phyloP scores from a whole-genome alignment of 2,329 filamentous ascomycete genomes.

The Cercospora sp. region DNA sequence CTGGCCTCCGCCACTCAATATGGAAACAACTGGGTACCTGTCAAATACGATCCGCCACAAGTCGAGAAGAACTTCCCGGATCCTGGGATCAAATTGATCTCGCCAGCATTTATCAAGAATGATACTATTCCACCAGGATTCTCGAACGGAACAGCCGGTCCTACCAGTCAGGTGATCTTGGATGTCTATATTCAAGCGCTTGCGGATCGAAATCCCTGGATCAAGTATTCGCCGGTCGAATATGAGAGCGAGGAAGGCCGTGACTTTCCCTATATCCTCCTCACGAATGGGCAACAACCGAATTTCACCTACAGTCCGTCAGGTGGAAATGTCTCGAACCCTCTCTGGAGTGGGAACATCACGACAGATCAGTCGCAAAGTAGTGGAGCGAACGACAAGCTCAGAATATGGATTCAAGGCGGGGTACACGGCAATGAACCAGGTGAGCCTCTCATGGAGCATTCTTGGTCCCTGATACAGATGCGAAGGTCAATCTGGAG shows the following conservation, averaged over 20 bases:
- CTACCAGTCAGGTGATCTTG: conserved; percentile 34
- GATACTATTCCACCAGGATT: conserved; percentile 36
- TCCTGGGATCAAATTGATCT: conserved; percentile 36
- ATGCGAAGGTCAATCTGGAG: background rate
- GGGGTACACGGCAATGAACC: conserved; percentile 43
- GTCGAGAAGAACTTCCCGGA: conserved; percentile 40
- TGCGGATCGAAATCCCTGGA: conserved; percentile 39
- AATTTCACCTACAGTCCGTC: conserved; percentile 2
- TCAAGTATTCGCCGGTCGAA: conserved; percentile 32
- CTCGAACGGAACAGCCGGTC: conserved; percentile 37
- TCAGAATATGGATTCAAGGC: conserved; percentile 42
- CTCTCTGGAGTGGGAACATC: background rate
- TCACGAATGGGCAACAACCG: conserved; percentile 18
- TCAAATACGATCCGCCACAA: conserved; percentile 36
- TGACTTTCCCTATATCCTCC: conserved; percentile 37
- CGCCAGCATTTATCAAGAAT: conserved; percentile 37
- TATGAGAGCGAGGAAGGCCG: conserved; percentile 40
- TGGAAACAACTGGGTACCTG: conserved; percentile 37
- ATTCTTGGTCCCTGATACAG: background rate
- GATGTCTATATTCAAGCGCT: conserved; percentile 35
- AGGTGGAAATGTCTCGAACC: conserved; percentile 15
- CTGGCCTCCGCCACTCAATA: conserved; percentile 25
- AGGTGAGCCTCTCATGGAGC: conserved; percentile 9
- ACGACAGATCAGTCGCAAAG: background rate
- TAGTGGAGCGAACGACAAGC: conserved; percentile 30